phyloP scores from a whole-genome alignment of 2,329 filamentous ascomycete genomes.

The Cytospora piceae region DNA sequence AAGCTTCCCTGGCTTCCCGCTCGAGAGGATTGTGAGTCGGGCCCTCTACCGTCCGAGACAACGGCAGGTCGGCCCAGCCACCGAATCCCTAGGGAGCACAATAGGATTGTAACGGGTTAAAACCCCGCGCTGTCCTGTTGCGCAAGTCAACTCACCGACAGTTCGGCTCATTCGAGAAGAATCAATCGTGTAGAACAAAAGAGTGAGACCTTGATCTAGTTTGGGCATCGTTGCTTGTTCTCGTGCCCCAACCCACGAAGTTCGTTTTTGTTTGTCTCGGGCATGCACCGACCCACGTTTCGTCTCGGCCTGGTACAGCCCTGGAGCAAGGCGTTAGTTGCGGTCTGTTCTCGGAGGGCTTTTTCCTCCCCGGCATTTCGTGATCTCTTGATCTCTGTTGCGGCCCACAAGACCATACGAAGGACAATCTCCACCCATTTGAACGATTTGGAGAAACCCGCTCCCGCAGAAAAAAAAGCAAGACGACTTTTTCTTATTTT shows the following conservation, averaged over 20 bases:
- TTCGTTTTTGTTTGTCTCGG: slow-evolving; percentile 26
- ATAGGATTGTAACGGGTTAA: slow-evolving; percentile 17
- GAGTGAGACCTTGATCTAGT: slow-evolving; percentile 28
- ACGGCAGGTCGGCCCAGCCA: slow-evolving; percentile 27
- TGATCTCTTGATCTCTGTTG: slow-evolving; percentile 12
- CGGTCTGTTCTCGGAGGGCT: slow-evolving; percentile 26
- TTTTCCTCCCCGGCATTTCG: slow-evolving; percentile 19
- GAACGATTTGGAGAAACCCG: slow-evolving; percentile 19
- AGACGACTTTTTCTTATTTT: slow-evolving; percentile 17
- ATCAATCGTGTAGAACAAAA: slow-evolving; percentile 23
- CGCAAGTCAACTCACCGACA: slow-evolving; percentile 29
- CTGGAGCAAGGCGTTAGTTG: slow-evolving; percentile 23
- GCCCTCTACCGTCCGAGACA: slow-evolving; percentile 18
- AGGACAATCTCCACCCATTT: slow-evolving; percentile 3
- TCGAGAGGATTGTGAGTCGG: slow-evolving; percentile 18
- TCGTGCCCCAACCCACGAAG: slow-evolving; percentile 31
- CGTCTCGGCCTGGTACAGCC: slow-evolving; percentile 26
- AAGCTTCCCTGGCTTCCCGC: slow-evolving; percentile 21
- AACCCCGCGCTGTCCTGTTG: slow-evolving; percentile 16
- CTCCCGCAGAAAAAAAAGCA: slow-evolving; percentile 18
- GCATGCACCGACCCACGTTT: slow-evolving; percentile 31
- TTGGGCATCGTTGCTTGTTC: slow-evolving; percentile 22
- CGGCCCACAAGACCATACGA: slow-evolving; percentile 28
- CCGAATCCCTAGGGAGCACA: slow-evolving; percentile 2
- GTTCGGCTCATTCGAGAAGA: slow-evolving; percentile 24